Base-by-base conservation (phyloP, 345 rosid species). In the Pugionium dolabratum region DNA sequence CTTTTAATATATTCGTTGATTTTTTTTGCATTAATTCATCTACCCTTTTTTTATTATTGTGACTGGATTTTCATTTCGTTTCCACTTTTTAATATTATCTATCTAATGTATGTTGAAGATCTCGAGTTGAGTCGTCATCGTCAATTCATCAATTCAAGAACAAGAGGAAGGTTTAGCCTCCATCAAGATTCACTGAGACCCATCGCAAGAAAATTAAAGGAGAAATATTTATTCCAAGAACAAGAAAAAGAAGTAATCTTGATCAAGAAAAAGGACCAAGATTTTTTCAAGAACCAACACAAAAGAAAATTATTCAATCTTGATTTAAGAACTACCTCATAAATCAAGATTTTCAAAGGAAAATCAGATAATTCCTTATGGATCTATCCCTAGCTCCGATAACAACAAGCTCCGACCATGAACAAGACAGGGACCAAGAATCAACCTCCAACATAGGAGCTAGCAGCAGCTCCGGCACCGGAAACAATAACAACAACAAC, bases 351-450 rank as follows among this genome's bases (percentile, higher is more conserved):
- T 50, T 57, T 32, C 70, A 56, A 46, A 48, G 8, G 18, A 28
- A 34, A 34, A 5, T 4, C 33, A 41, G 39, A 50, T 2, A 64
- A 42, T 4, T 51, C 59, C 35, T 67, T 62, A 81, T 83, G 90
- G 90, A 84, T 67, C 75, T 84, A 66, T 81, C 93, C 4, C 78
- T 87, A 7, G 90, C 83, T 58, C 76, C 76, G 46, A 62, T 56
- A 35, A 37, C 75, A 45, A 79, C 68, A 61, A 70, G 62, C 30
- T 73, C 77, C 64, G 72, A 73, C n/a, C 73, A 67, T 47, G 78
- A 74, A 36, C 76, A 73, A 59, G 76, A 72, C 69, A 65, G 71
- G 32, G 79, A 74, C 64, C 54, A 67, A 75, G 40, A 77, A 42
- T 27, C 56, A 60, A 69, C 72, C 67, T 42, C 76, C 33, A 66